Percentiles rank a stretch among this genome's conserved stretches.
These are phyloP conservation scores for Rhynchosporium graminicola DNA, from an alignment of 2,329 filamentous ascomycete species.

Conservation along the genomic window DNA sequence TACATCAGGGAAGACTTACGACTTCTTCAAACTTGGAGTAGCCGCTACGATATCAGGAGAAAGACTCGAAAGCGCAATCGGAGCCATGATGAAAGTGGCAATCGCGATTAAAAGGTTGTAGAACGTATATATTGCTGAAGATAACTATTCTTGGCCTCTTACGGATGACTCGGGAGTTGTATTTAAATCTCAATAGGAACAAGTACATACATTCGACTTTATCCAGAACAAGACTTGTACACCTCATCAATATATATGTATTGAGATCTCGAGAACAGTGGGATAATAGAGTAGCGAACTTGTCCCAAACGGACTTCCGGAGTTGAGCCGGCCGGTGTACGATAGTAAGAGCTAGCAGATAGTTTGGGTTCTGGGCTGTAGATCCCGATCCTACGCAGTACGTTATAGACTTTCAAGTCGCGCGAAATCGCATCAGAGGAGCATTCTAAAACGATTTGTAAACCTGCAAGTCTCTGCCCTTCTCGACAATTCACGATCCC, in stretches of 20 bases:
- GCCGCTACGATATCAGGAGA: neutral
- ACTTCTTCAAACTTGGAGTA: neutral
- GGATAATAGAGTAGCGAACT: constrained; percentile 1
- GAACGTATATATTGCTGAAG: neutral
- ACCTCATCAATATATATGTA: neutral
- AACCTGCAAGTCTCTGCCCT: too few species aligned
- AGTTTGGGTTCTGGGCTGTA: neutral
- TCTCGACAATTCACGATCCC: too few species aligned
- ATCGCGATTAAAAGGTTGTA: neutral
- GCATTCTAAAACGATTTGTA: too few species aligned
- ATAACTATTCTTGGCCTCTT: too few species aligned
- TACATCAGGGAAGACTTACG: neutral
- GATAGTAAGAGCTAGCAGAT: neutral
- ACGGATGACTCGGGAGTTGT: too few species aligned
- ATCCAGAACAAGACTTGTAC: neutral
- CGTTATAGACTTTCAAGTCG: too few species aligned
- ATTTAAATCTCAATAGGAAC: neutral
- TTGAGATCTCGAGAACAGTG: neutral
- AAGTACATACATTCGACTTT: too few species aligned
- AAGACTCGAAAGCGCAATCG: constrained; percentile 12
- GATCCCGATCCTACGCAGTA: neutral
- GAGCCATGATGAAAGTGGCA: constrained; percentile 7
- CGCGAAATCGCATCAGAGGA: too few species aligned
- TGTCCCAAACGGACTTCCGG: neutral
- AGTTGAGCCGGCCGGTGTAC: too few species aligned